Conservation (phyloP, 768 basidiomycete species). For the Strobilomyces dryophilus region DNA sequence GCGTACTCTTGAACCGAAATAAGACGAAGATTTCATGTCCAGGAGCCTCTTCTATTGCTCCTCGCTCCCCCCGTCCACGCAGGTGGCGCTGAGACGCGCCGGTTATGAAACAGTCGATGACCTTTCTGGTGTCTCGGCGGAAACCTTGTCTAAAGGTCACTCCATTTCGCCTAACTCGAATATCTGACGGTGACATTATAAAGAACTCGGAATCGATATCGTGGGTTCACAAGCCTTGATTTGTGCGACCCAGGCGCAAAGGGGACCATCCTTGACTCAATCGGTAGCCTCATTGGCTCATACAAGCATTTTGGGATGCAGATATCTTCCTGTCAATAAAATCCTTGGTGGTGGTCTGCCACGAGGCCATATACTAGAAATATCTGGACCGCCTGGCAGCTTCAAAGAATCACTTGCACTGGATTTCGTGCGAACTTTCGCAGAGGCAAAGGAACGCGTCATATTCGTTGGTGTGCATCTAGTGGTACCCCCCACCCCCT, state of each 20-base stretch:
- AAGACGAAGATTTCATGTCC: slow-evolving; percentile 26
- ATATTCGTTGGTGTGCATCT: slow-evolving; percentile 56
- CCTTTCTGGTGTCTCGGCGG: slow-evolving; percentile 39
- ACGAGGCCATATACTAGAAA: slow-evolving; percentile 61
- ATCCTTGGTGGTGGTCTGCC: slow-evolving; percentile 62
- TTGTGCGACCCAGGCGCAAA: slow-evolving; percentile 35
- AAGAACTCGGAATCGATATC: slow-evolving; percentile 51
- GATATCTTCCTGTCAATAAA: slow-evolving; percentile 48
- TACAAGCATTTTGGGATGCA: slow-evolving; percentile 15
- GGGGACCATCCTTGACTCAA: slow-evolving; percentile 43
- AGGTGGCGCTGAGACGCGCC: slow-evolving; percentile 43
- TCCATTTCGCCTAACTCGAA: background rate
- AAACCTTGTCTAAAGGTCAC: slow-evolving; percentile 49
- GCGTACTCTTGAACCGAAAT: background rate
- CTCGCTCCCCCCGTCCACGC: slow-evolving; percentile 41
- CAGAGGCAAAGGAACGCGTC: slow-evolving; percentile 46
- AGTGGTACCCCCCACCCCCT: background rate
- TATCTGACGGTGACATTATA: background rate
- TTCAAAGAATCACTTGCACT: slow-evolving; percentile 56
- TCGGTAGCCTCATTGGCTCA: slow-evolving; percentile 46
- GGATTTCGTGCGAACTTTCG: slow-evolving; percentile 46
- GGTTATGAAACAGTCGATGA: slow-evolving; percentile 61
- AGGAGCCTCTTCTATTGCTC: slow-evolving; percentile 43
- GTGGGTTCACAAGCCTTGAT: slow-evolving; percentile 46
- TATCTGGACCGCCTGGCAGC: slow-evolving; percentile 74